Evolutionary conservation across 2,329 filamentous ascomycete genomes (phyloP).

Genomic region (Onygenales sp.): DNA sequence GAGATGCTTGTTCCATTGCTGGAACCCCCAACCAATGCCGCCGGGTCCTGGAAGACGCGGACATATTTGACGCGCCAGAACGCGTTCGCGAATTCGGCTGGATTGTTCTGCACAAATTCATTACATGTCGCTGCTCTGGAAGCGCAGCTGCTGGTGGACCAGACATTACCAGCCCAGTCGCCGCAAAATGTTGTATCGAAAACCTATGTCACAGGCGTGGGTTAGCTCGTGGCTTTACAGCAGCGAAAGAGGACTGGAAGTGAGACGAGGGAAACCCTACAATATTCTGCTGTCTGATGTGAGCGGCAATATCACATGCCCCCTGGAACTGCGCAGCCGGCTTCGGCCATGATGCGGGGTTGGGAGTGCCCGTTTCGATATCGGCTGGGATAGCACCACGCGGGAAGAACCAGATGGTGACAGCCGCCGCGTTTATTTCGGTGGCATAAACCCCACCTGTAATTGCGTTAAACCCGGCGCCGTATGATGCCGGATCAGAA

Average conservation of each 20-base stretch:
- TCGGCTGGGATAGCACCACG: constrained; percentile 30
- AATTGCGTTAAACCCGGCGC: constrained; percentile 55
- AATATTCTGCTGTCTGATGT: constrained; percentile 61
- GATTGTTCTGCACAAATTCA: constrained; percentile 57
- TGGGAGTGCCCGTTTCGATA: constrained; percentile 32
- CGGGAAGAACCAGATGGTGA: constrained; percentile 41
- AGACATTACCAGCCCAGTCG: constrained; percentile 62
- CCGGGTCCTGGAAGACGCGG: background rate
- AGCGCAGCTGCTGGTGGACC: constrained; percentile 42
- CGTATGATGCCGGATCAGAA: constrained; percentile 44
- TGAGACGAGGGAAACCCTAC: constrained; percentile 11
- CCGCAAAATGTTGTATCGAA: constrained; percentile 77
- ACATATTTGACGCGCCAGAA: constrained; percentile 45
- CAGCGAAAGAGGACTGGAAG: background rate
- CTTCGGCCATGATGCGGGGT: constrained; percentile 33
- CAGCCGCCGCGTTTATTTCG: constrained; percentile 39
- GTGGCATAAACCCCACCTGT: constrained; percentile 58
- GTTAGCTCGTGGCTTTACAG: background rate
- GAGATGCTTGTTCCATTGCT: no score
- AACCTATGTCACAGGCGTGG: constrained; percentile 23
- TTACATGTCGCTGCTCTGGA: constrained; percentile 52
- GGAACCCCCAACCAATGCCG: no score
- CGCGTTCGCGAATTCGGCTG: constrained; percentile 53
- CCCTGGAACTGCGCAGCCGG: constrained; percentile 52
- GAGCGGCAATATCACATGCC: constrained; percentile 54